phyloP scores from a whole-genome alignment of 192 early-diverging fungal species.

The Dissophora globulifera region DNA sequence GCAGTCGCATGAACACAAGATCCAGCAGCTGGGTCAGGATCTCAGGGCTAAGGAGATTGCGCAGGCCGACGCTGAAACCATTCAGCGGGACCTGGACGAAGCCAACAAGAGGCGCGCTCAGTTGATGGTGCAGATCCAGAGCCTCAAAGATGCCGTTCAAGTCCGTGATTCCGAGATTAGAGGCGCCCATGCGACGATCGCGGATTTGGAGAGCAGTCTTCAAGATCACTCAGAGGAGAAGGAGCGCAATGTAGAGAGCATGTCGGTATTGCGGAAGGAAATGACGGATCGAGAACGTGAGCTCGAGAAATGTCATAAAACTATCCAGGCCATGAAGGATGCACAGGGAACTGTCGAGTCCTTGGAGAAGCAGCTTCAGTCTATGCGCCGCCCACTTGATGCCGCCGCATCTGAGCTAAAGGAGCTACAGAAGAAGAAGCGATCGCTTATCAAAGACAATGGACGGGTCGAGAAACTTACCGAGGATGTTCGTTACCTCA shows the following conservation, averaged over 20 bases:
- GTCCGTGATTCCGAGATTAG: background rate
- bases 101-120: constrained; percentile 13
- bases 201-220: constrained; percentile 15
- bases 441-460: background rate
- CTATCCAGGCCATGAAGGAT: constrained; percentile 19
- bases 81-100: constrained; percentile 20
- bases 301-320: constrained; percentile 16
- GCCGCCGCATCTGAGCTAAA: background rate
- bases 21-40: constrained; percentile 5
- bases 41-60: constrained; percentile 18
- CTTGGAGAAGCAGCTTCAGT: constrained; percentile 5
- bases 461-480: background rate
- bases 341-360: constrained; percentile 11
- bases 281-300: constrained; percentile 15
- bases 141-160: constrained; percentile 1
- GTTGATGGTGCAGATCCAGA: constrained; percentile 9
- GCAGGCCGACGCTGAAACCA: constrained; percentile 1
- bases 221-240: background rate
- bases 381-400: constrained; percentile 14
- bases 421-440: constrained; percentile 11
- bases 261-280: background rate
- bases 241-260: background rate
- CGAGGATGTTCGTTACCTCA: constrained; percentile 5
- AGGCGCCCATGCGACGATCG: background rate
- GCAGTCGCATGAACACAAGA: constrained; percentile 3